Percentiles rank a stretch among this genome's conserved stretches.
Conservation (phyloP, 140 eudicot species). For the Ambrosia hybrid region DNA sequence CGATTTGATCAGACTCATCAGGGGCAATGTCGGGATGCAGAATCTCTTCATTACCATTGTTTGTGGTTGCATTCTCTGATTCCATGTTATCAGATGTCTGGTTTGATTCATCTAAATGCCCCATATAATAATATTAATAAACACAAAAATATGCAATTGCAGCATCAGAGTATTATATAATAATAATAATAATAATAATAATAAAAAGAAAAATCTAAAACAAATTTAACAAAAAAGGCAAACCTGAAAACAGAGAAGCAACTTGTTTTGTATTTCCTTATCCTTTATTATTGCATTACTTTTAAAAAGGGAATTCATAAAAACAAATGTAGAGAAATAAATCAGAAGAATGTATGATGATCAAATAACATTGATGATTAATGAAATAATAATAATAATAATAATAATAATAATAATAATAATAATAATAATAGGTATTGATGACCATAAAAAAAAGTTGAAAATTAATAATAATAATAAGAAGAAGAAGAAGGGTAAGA, state of each 20-base stretch:
- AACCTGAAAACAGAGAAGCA: slow-evolving; percentile 17
- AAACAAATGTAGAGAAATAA: slow-evolving; percentile 8
- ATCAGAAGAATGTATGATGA: slow-evolving; percentile 7
- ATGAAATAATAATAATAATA: too few species aligned
- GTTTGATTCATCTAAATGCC: slow-evolving; percentile 23
- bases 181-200: too few species aligned
- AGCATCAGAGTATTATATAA: neutral
- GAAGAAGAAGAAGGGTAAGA: too few species aligned
- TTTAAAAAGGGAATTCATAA: neutral
- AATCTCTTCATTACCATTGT: slow-evolving; percentile 12
- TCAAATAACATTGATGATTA: too few species aligned
- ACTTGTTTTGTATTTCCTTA: neutral
- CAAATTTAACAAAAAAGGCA: slow-evolving; percentile 1
- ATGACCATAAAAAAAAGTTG: too few species aligned
- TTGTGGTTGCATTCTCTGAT: slow-evolving; percentile 23
- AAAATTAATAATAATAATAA: too few species aligned
- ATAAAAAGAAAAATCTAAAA: neutral
- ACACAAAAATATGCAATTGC: neutral
- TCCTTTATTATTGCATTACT: slow-evolving; percentile 2
- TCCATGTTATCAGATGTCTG: slow-evolving; percentile 22
- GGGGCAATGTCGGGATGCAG: neutral
- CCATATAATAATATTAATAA: slow-evolving; percentile 29
- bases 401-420: too few species aligned
- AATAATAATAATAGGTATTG: too few species aligned
- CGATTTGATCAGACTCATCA: slow-evolving; percentile 12